These are phyloP conservation scores for Podospora anserina DNA, from an alignment of 495 filamentous ascomycete genomes.

Conservation along the genomic window DNA sequence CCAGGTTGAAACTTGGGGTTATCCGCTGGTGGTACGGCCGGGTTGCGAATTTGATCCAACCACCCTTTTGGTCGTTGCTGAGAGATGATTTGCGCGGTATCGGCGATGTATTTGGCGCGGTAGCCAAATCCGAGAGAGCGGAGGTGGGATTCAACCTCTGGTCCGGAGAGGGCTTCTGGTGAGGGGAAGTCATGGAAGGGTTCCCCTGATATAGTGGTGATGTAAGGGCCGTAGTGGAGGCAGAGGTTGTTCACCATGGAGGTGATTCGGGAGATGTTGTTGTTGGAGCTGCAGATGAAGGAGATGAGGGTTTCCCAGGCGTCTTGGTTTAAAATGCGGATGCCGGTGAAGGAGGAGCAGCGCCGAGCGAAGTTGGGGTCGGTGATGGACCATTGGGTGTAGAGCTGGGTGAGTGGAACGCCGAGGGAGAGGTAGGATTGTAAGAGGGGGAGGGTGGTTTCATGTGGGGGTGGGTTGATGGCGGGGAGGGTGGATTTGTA, in stretches of 20 bases:
- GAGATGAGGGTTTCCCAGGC: slow-evolving; percentile 91
- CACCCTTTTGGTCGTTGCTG: slow-evolving; percentile 65
- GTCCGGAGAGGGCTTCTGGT: slow-evolving; percentile 64
- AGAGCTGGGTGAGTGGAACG: slow-evolving; percentile 68
- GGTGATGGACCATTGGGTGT: slow-evolving; percentile 78
- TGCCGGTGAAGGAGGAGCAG: slow-evolving; percentile 81
- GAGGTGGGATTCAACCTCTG: slow-evolving; percentile 71
- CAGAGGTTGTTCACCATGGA: slow-evolving; percentile 97
- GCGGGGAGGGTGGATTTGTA: slow-evolving; percentile 67
- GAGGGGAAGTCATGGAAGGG: slow-evolving; percentile 84
- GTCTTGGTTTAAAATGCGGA: slow-evolving; percentile 93
- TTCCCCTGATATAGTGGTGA: slow-evolving; percentile 66
- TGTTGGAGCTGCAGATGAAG: slow-evolving; percentile 99
- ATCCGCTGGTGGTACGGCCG: slow-evolving; percentile 55
- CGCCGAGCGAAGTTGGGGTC: slow-evolving; percentile 89
- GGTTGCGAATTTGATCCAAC: slow-evolving; percentile 73
- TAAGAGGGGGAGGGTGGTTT: slow-evolving; percentile 66
- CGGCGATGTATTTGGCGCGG: slow-evolving; percentile 83
- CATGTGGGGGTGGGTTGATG: slow-evolving; percentile 34
- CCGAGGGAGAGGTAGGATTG: slow-evolving; percentile 79
- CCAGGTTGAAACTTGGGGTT: neutral
- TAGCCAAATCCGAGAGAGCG: slow-evolving; percentile 90
- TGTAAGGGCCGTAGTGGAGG: slow-evolving; percentile 70
- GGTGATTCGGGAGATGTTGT: slow-evolving; percentile 91
- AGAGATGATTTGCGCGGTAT: slow-evolving; percentile 74